A percentile compares a stretch with the other conserved stretches of the same genome.
Evolutionary conservation across 768 basidiomycete genomes (phyloP).

Genomic region (Suillus hirtellus): DNA sequence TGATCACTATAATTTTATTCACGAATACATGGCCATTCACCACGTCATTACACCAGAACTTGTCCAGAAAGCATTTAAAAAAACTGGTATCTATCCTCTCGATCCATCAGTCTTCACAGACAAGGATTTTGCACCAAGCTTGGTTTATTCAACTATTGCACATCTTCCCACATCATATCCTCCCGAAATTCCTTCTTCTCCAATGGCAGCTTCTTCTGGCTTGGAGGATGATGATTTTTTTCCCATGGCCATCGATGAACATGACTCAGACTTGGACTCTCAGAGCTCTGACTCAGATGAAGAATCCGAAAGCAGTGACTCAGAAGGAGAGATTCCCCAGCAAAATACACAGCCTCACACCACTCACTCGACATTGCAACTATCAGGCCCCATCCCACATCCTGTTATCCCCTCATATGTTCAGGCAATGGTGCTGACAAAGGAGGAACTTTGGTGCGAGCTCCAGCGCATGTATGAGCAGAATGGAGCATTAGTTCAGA

Average conservation of each 20-base stretch:
- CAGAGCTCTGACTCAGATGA: neutral
- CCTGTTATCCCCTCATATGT: neutral
- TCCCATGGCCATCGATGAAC: neutral
- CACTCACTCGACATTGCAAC: neutral
- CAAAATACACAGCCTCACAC: too few relatives aligned
- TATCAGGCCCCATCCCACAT: neutral
- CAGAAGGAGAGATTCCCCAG: too few relatives aligned
- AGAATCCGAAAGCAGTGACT: too few relatives aligned
- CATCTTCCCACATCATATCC: conserved; percentile 7
- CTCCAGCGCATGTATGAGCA: conserved; percentile 2
- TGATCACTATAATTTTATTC: conserved; percentile 24
- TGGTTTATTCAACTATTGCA: neutral
- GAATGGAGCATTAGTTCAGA: neutral
- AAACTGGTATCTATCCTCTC: conserved; percentile 33
- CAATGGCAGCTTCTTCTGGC: neutral
- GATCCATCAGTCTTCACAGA: conserved; percentile 28
- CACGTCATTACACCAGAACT: conserved; percentile 23
- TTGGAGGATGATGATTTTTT: neutral
- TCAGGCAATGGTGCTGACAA: neutral
- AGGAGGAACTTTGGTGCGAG: neutral
- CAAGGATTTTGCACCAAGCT: conserved; percentile 1
- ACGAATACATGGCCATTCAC: conserved; percentile 27
- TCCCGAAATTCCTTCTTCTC: neutral
- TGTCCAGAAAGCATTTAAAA: conserved; percentile 32
- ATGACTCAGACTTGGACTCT: neutral